These are phyloP conservation scores for Cafeteria roenbergensis DNA, from an alignment of 108 stramenopile genomes.

Conservation along the genomic window DNA sequence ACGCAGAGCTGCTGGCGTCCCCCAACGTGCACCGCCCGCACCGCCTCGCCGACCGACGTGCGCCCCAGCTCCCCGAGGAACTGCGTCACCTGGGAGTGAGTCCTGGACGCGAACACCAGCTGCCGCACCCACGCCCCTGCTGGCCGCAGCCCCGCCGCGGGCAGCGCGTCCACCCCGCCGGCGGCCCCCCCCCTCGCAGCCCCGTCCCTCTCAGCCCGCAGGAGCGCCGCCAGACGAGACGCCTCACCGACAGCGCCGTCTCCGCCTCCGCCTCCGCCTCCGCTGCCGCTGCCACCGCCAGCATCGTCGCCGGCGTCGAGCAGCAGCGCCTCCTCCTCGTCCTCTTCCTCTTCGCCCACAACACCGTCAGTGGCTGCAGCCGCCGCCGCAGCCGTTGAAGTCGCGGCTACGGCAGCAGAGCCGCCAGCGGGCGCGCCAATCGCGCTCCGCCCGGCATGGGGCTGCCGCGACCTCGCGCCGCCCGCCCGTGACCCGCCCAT, in stretches of 20 bases:
- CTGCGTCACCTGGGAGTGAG: slow-evolving; percentile 91
- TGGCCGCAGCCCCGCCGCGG: background rate
- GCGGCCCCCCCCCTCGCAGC: background rate
- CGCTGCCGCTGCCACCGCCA: background rate
- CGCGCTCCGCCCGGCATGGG: too few species aligned
- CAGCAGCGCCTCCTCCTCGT: background rate
- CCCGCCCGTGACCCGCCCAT: too few species aligned
- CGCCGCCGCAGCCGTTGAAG: too few species aligned
- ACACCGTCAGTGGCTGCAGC: too few species aligned
- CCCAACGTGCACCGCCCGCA: slow-evolving; percentile 69
- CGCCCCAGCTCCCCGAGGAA: slow-evolving; percentile 68
- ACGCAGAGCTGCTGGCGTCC: slow-evolving; percentile 69
- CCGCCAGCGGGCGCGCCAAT: too few species aligned
- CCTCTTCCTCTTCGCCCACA: background rate
- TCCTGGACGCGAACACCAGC: slow-evolving; percentile 73
- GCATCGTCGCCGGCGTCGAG: too few species aligned
- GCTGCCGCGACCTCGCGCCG: too few species aligned
- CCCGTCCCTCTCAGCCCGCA: background rate
- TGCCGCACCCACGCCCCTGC: slow-evolving; percentile 41
- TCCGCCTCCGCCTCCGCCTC: background rate
- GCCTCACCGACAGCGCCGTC: too few species aligned
- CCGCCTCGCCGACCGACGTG: slow-evolving; percentile 47
- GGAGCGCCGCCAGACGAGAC: background rate
- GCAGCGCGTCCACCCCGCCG: background rate
- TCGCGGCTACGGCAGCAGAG: too few species aligned